phyloP scores from a whole-genome alignment of 352 stramenopile species.

The Phytophthora pseudosyringae region DNA sequence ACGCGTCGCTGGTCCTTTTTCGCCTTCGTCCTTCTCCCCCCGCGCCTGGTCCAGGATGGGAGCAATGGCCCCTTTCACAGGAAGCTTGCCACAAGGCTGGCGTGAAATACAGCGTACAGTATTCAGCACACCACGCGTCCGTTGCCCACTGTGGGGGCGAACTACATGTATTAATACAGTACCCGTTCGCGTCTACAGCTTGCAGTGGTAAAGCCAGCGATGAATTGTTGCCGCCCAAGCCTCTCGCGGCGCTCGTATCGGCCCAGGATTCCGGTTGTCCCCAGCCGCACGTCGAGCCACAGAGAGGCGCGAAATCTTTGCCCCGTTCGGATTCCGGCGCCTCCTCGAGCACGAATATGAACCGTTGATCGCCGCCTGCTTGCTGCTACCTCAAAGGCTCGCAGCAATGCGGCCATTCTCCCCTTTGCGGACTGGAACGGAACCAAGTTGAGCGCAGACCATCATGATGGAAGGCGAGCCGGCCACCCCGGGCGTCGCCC shows the following conservation, averaged over 20 bases:
- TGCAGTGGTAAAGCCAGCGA: too few relatives aligned
- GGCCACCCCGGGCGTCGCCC: constrained; percentile 9
- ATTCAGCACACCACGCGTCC: too few relatives aligned
- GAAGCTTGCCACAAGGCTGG: too few relatives aligned
- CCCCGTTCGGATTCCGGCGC: constrained; percentile 1
- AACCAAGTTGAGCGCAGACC: constrained; percentile 9
- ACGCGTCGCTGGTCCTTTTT: not conserved
- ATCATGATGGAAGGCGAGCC: constrained; percentile 34
- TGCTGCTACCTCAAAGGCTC: not conserved
- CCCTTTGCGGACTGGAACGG: constrained; percentile 16
- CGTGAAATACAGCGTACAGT: too few relatives aligned
- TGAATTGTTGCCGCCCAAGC: too few relatives aligned
- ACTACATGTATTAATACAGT: too few relatives aligned
- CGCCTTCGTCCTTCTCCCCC: not conserved
- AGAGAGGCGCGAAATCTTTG: constrained; percentile 27
- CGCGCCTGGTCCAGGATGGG: not conserved
- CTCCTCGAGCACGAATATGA: constrained; percentile 23
- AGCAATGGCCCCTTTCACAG: too few relatives aligned
- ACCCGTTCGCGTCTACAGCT: too few relatives aligned
- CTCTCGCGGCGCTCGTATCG: not conserved
- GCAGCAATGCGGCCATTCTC: constrained; percentile 14
- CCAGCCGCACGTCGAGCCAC: not conserved
- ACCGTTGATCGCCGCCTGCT: constrained; percentile 26
- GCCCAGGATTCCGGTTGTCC: not conserved
- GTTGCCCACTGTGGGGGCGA: too few relatives aligned